Percentiles rank a stretch among this genome's conserved stretches.
phyloP scores from a whole-genome alignment of 2,329 filamentous ascomycete genomes.

The Aspergillus chevalieri region DNA sequence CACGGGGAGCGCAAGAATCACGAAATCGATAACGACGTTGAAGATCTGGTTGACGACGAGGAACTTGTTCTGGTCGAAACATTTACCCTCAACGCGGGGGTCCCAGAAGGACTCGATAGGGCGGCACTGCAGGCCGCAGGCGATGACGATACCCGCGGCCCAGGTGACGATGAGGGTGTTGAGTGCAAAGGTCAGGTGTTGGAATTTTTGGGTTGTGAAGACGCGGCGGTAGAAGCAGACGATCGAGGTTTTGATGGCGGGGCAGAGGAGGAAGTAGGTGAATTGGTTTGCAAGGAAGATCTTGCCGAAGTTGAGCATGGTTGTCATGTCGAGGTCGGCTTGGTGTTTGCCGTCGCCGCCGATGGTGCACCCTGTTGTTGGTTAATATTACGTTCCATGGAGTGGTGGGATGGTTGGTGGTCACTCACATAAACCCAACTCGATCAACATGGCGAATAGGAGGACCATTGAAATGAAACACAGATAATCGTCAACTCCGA shows the following conservation, averaged over 20 bases:
- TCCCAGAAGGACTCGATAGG: slow-evolving; percentile 28
- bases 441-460: slow-evolving; percentile 24
- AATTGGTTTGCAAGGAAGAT: slow-evolving; percentile 32
- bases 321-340: slow-evolving; percentile 13
- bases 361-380: slow-evolving; percentile 23
- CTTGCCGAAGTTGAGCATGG: slow-evolving; percentile 25
- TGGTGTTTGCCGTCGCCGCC: slow-evolving; percentile 25
- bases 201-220: slow-evolving; percentile 25
- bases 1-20: slow-evolving; percentile 25
- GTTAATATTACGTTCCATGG: slow-evolving; percentile 7
- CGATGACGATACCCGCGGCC: slow-evolving; percentile 25
- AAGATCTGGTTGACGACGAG: slow-evolving; percentile 30
- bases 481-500: slow-evolving; percentile 28
- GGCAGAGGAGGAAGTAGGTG: slow-evolving; percentile 28
- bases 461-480: slow-evolving; percentile 20
- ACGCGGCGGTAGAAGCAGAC: slow-evolving; percentile 31
- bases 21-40: slow-evolving; percentile 29
- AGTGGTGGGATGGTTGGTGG: background rate
- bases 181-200: slow-evolving; percentile 17
- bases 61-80: slow-evolving; percentile 22
- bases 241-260: slow-evolving; percentile 28
- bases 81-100: slow-evolving; percentile 17
- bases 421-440: slow-evolving; percentile 24
- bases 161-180: slow-evolving; percentile 25
- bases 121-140: slow-evolving; percentile 27